Evolutionary conservation across 257 asterid genomes (phyloP), one percentile per base, ranked within the genome.

Genomic region (Pogostemon cablin): DNA sequence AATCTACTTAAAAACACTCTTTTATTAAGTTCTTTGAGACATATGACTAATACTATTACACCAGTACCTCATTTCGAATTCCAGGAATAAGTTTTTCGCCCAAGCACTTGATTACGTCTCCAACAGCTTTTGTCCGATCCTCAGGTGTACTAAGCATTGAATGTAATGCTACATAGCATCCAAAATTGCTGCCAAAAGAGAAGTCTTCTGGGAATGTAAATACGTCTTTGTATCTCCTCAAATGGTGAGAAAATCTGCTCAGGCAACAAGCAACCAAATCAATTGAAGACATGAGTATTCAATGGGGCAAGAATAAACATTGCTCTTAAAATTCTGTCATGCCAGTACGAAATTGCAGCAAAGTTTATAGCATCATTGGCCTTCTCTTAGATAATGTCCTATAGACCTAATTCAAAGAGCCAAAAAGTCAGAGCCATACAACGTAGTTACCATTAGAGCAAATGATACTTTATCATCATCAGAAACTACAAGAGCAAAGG

Each of bases 21-120:
- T 3, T n/a, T n/a, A n/a, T 62, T 40, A 0, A 44, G 9, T 47
- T 39, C 40, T 10, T 49, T 49, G 49, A 4, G 55, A 62, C 46
- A 35, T 37, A 40, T 15, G 17, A n/a, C 5, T 47, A 54, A 71
- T 54, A 20, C 0, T 69, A 46, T 10, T 48, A 59, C 40, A 75
- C 39, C 63, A 71, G 67, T 76, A 92, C 96, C 96, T 93, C 98
- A 74, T 90, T 86, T 72, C 98, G 86, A 71, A 88, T 88, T 74
- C 98, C 97, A 4, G 98, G 98, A 68, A 93, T 87, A 65, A 78
- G 78, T 63, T 85, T 86, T 60, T 86, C 87, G n/a, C 96, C 93
- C 80, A 93, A 81, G 75, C 84, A 76, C 78, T 77, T 83, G 63
- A 93, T 71, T 9, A 90, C 91, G 44, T 87, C 72, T 65, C 76